These are phyloP conservation scores for Malbranchea cinnamomea DNA, from an alignment of 2,329 filamentous ascomycete genomes.

Conservation along the genomic window DNA sequence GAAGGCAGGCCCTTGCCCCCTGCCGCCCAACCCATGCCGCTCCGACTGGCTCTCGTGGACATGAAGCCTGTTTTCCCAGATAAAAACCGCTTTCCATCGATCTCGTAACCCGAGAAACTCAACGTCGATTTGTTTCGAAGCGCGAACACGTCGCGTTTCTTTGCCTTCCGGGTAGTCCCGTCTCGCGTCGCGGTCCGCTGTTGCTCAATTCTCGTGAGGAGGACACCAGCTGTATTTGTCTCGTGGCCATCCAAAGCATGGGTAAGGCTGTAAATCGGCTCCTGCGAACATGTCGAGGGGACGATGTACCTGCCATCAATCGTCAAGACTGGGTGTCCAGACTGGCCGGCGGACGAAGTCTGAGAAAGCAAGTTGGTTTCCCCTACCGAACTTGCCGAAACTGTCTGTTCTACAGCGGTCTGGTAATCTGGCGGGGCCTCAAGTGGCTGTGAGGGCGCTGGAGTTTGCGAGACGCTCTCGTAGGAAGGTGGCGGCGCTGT, in stretches of 20 bases:
- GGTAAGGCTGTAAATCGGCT: constrained; percentile 10
- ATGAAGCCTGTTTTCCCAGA: constrained; percentile 9
- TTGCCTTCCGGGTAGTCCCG: not conserved
- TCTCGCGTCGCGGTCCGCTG: not conserved
- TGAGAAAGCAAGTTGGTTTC: no score
- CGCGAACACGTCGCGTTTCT: constrained; percentile 9
- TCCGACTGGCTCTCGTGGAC: constrained; percentile 6
- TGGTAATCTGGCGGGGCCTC: constrained; percentile 9
- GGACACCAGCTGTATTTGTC: constrained; percentile 6
- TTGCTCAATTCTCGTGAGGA: constrained; percentile 9
- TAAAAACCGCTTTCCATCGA: constrained; percentile 8
- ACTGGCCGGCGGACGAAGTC: constrained; percentile 1
- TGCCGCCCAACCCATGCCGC: constrained; percentile 8
- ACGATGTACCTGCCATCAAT: constrained; percentile 9
- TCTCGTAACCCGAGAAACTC: constrained; percentile 7
- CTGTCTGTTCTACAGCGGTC: constrained; percentile 2
- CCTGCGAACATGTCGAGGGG: constrained; percentile 5
- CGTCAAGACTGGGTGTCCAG: constrained; percentile 4
- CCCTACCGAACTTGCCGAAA: not conserved
- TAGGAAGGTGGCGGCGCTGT: not conserved
- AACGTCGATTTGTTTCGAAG: constrained; percentile 6
- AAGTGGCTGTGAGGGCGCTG: not conserved
- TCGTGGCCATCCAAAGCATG: constrained; percentile 11
- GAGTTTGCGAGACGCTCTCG: not conserved
- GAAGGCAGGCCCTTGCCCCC: constrained; percentile 8